Percentiles rank a stretch among this genome's conserved stretches.
Evolutionary conservation across 1,139 yeast species (phyloP).

Genomic region (Debaryomyces subglobosus): DNA sequence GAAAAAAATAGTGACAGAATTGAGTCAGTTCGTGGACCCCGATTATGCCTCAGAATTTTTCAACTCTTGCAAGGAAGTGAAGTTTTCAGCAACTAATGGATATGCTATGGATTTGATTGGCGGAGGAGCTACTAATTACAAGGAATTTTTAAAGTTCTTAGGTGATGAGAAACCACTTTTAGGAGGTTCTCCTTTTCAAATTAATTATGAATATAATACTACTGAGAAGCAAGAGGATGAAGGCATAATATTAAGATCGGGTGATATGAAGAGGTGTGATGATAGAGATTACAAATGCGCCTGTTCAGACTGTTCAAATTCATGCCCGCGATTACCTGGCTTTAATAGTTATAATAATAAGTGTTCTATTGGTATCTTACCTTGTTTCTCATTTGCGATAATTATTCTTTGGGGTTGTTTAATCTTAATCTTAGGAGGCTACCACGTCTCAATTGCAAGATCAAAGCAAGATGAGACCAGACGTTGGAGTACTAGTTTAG

Average conservation of each 20-base stretch:
- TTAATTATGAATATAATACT: slow-evolving; percentile 63
- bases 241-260: slow-evolving; percentile 29
- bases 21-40: slow-evolving; percentile 64
- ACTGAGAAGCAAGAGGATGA: slow-evolving; percentile 22
- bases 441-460: slow-evolving; percentile 36
- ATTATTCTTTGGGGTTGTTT: slow-evolving; percentile 51
- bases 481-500: slow-evolving; percentile 14
- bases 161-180: slow-evolving; percentile 93
- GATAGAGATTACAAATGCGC: slow-evolving; percentile 76
- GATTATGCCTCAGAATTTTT: slow-evolving; percentile 65
- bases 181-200: slow-evolving; percentile 96
- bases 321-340: slow-evolving; percentile 71
- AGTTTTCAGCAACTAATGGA: slow-evolving; percentile 93
- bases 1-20: slow-evolving; percentile 66
- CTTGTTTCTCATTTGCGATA: slow-evolving; percentile 73
- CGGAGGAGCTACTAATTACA: slow-evolving; percentile 84
- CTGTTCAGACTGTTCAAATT: slow-evolving; percentile 82
- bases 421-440: slow-evolving; percentile 39
- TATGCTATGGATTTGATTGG: slow-evolving; percentile 96
- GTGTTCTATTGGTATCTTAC: slow-evolving; percentile 65
- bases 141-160: slow-evolving; percentile 76
- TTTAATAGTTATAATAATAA: slow-evolving; percentile 34
- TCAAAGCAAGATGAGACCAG: slow-evolving; percentile 13
- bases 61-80: slow-evolving; percentile 86
- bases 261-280: slow-evolving; percentile 57